Percentiles rank a stretch among this genome's conserved stretches.
phyloP scores from a whole-genome alignment of 2,329 filamentous ascomycete species.

The Metarhizium anisopliae region DNA sequence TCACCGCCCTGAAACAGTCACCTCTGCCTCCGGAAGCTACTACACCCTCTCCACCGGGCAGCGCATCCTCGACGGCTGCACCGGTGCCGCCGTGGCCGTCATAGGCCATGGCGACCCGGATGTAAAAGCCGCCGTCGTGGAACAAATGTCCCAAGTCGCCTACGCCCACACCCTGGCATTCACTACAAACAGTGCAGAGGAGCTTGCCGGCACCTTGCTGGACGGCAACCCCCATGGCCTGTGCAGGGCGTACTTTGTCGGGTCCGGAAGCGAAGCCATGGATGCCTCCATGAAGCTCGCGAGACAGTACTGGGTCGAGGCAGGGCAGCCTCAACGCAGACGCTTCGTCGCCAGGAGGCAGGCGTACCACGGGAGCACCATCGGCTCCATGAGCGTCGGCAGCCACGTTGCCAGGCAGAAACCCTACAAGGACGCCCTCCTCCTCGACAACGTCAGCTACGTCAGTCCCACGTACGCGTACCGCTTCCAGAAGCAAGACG shows the following conservation, averaged over 20 bases:
- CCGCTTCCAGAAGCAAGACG: slow-evolving; percentile 39
- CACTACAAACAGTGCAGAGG: slow-evolving; percentile 42
- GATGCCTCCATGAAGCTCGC: slow-evolving; percentile 41
- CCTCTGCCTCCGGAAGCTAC: slow-evolving; percentile 31
- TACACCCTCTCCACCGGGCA: slow-evolving; percentile 23
- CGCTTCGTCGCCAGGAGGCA: slow-evolving; percentile 33
- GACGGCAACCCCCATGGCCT: slow-evolving; percentile 26
- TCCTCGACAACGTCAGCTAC: slow-evolving; percentile 38
- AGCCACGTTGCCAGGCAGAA: slow-evolving; percentile 52
- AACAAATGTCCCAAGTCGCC: slow-evolving; percentile 48
- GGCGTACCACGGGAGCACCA: slow-evolving; percentile 39
- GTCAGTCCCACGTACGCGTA: slow-evolving; percentile 63
- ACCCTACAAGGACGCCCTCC: slow-evolving; percentile 40
- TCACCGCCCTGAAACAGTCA: slow-evolving; percentile 23
- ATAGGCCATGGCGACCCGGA: slow-evolving; percentile 58
- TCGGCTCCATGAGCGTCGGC: slow-evolving; percentile 57
- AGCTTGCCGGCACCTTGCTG: slow-evolving; percentile 26
- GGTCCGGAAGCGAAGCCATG: slow-evolving; percentile 28
- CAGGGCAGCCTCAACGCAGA: slow-evolving; percentile 21
- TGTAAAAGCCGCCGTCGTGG: slow-evolving; percentile 48
- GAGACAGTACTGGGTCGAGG: slow-evolving; percentile 37
- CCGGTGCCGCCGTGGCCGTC: slow-evolving; percentile 50
- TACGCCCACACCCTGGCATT: slow-evolving; percentile 28
- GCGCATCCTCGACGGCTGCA: slow-evolving; percentile 58
- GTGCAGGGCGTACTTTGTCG: slow-evolving; percentile 27